Evolutionary conservation across 495 filamentous ascomycete genomes (phyloP), one percentile per base, ranked within the genome.

Genomic region (Talaromyces proteolyticus): DNA sequence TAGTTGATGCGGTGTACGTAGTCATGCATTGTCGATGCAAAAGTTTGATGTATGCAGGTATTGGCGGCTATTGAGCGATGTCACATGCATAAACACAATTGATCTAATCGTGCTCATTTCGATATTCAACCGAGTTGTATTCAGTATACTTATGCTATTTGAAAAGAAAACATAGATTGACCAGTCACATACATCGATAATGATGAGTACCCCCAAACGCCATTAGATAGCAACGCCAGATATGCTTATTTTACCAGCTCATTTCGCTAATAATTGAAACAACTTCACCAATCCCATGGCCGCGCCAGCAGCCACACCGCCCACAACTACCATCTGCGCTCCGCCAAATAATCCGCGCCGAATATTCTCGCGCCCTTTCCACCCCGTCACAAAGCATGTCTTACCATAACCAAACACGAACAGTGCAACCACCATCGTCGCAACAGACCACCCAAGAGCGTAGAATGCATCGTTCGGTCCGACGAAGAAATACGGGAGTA

Each of bases 401-500:
- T 91, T 90, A 20, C 69, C 73, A 50, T 86, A 86, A 0, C 88
- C 87, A 60, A 92, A 92, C 3, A 75, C 53, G 57, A 89, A 89
- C 47, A 92, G 60, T 0, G 86, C 82, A 18, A 87, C 49, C 6
- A 77, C 74, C 77, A 88, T 90, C 2, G 86, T 77, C 0, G 66
- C 73, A 42, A 90, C 86, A 37, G 84, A 88, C 76, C 82, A 85
- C 18, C 68, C 69, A 57, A 92, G 63, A 18, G 83, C 88, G 14
- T 73, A 42, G 44, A 74, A 71, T 2, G 87, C 81, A n/a, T 78
- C 64, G 2, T 65, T 25, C 10, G 65, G 64, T 0, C 70, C 68
- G 26, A 89, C 81, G 52, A 85, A 86, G 57, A 91, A 84, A 60
- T 91, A 91, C 3, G 87, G 87, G n/a, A 88, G 58, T 6, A 91